Evolutionary conservation across 2,329 filamentous ascomycete species (phyloP).

Genomic region (Exophiala lecanii-corni): DNA sequence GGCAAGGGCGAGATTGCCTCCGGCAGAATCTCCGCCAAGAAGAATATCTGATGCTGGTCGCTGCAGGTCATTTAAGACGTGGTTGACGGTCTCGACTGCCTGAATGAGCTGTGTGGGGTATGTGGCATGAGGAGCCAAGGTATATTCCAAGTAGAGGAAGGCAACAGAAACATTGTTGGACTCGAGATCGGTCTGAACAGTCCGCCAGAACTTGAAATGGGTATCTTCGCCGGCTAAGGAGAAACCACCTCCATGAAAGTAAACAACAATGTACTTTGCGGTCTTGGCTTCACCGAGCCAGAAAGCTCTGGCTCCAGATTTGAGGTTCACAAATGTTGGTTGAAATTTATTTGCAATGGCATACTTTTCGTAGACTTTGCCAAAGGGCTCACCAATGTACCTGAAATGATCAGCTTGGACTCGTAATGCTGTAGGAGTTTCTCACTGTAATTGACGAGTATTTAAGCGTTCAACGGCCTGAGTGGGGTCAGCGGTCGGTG

Average conservation of each 20-base stretch:
- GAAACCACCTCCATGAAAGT: slow-evolving; percentile 27
- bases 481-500: slow-evolving; percentile 4
- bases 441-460: slow-evolving; percentile 21
- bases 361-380: slow-evolving; percentile 22
- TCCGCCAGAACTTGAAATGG: slow-evolving; percentile 25
- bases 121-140: slow-evolving; percentile 45
- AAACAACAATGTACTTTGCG: slow-evolving; percentile 25
- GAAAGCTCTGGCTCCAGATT: slow-evolving; percentile 23
- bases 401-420: slow-evolving; percentile 11
- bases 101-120: slow-evolving; percentile 43
- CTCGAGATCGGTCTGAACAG: slow-evolving; percentile 16
- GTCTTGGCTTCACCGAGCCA: slow-evolving; percentile 24
- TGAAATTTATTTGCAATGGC: slow-evolving; percentile 9
- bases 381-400: slow-evolving; percentile 20
- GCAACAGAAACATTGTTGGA: slow-evolving; percentile 43
- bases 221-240: slow-evolving; percentile 21
- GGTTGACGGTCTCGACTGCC: slow-evolving; percentile 37
- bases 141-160: slow-evolving; percentile 54
- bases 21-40: slow-evolving; percentile 43
- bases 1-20: slow-evolving; percentile 37
- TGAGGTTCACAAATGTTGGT: slow-evolving; percentile 20
- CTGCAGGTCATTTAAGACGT: slow-evolving; percentile 34
- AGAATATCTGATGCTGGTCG: slow-evolving; percentile 35
- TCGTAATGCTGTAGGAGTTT: too few relatives aligned
- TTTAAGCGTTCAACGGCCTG: slow-evolving; percentile 15